These are phyloP conservation scores for Cercospora sp. DNA, from an alignment of 2,329 filamentous ascomycete genomes.

Conservation along the genomic window DNA sequence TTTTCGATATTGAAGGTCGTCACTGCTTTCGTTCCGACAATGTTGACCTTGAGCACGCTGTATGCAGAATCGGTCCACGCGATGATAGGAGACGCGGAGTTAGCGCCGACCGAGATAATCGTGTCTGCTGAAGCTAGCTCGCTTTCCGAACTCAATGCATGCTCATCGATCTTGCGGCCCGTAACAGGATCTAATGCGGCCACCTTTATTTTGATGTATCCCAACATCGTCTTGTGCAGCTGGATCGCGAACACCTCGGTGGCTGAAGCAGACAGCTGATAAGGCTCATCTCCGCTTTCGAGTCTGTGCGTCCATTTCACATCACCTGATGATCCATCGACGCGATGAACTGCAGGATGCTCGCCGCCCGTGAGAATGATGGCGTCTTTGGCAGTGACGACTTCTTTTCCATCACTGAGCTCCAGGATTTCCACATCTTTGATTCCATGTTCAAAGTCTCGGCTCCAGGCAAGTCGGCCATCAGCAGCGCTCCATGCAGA, in stretches of 20 bases:
- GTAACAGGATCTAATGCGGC: constrained; percentile 70
- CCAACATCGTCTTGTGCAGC: constrained; percentile 64
- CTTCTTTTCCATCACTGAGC: constrained; percentile 55
- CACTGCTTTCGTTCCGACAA: constrained; percentile 57
- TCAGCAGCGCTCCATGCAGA: constrained; percentile 81
- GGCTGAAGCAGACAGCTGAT: constrained; percentile 71
- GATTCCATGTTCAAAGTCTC: constrained; percentile 57
- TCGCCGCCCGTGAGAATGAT: constrained; percentile 65
- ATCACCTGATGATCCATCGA: constrained; percentile 71
- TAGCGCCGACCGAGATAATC: constrained; percentile 73
- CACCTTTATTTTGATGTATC: constrained; percentile 75
- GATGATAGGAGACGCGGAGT: constrained; percentile 71
- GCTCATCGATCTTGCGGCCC: constrained; percentile 70
- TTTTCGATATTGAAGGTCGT: constrained; percentile 47
- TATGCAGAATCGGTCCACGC: constrained; percentile 69
- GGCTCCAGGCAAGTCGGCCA: constrained; percentile 76
- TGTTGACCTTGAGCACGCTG: constrained; percentile 67
- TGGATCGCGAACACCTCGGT: constrained; percentile 74
- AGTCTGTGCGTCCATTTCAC: constrained; percentile 76
- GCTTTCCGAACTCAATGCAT: constrained; percentile 69
- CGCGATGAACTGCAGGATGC: constrained; percentile 62
- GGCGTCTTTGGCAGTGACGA: constrained; percentile 61
- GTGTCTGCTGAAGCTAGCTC: constrained; percentile 66
- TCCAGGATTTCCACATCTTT: constrained; percentile 77
- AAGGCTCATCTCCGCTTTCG: constrained; percentile 65